phyloP scores from a whole-genome alignment of 225 moss, liverwort and hornwort genomes.

The Bryoerythrophyllum caledonicum region DNA sequence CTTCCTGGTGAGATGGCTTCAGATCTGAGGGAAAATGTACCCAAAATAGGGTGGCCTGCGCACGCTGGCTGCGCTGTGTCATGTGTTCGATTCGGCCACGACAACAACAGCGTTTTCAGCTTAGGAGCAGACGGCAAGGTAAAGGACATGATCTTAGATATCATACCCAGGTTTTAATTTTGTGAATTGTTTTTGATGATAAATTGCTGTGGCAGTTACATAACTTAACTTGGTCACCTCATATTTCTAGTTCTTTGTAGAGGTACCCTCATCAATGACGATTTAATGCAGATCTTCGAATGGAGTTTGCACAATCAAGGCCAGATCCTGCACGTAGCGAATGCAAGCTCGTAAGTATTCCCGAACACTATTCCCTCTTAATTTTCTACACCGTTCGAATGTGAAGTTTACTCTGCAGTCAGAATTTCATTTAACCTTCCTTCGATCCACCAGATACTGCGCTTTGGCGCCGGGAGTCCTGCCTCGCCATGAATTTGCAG shows the following conservation, averaged over 20 bases:
- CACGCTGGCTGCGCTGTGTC: constrained; percentile 66
- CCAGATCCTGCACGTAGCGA: constrained; percentile 52
- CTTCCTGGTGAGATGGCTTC: constrained; percentile 5
- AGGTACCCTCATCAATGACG: not conserved
- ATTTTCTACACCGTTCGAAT: not conserved
- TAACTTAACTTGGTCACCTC: not conserved
- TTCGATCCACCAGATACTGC: constrained; percentile 45
- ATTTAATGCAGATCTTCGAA: constrained; percentile 51
- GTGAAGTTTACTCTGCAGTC: not conserved
- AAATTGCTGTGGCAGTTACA: not conserved
- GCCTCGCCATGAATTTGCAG: constrained; percentile 73
- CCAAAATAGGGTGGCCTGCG: constrained; percentile 76
- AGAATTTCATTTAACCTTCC: not conserved
- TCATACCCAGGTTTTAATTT: not conserved
- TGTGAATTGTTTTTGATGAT: not conserved
- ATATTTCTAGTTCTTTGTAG: not conserved
- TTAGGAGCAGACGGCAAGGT: constrained; percentile 77
- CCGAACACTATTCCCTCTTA: not conserved
- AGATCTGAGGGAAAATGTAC: constrained; percentile 71
- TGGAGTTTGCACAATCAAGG: constrained; percentile 83
- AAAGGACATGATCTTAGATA: not conserved
- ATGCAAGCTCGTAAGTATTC: constrained; percentile 59
- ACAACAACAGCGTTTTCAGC: constrained; percentile 65
- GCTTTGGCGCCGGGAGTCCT: constrained; percentile 38
- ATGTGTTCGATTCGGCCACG: constrained; percentile 65